Conservation (phyloP, 805 yeast species). For the Saccharomycopsis fibuligera region DNA sequence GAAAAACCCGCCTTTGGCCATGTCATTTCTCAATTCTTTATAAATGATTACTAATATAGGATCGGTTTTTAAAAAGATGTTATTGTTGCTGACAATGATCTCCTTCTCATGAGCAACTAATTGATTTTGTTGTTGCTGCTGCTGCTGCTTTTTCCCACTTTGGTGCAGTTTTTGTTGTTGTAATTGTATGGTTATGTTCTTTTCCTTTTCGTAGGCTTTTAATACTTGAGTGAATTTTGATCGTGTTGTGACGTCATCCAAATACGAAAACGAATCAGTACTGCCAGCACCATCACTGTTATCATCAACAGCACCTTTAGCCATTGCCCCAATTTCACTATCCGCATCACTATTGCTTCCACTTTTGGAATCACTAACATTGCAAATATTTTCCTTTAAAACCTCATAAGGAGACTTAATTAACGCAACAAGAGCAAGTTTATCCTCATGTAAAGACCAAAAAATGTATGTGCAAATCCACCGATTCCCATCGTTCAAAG, state of each 20-base stretch:
- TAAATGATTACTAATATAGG: conserved; percentile 73
- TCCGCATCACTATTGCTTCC: conserved; percentile 2
- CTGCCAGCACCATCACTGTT: neutral
- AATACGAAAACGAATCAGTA: too few relatives aligned
- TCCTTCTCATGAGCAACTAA: neutral
- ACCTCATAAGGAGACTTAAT: conserved; percentile 44
- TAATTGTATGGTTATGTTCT: neutral
- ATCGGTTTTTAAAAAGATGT: conserved; percentile 59
- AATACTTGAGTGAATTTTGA: neutral
- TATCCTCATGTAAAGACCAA: conserved; percentile 52
- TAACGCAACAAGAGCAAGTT: conserved; percentile 55
- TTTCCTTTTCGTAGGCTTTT: neutral
- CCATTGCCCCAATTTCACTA: conserved; percentile 1
- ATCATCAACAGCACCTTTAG: conserved; percentile 3
- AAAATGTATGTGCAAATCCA: conserved; percentile 81
- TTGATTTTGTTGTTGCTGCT: too few relatives aligned
- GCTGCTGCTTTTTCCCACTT: too few relatives aligned
- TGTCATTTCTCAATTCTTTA: conserved; percentile 49
- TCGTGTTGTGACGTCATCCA: neutral
- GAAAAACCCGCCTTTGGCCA: conserved; percentile 18
- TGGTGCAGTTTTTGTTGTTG: too few relatives aligned
- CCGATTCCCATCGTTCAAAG: conserved; percentile 57
- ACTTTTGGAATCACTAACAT: neutral
- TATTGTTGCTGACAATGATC: conserved; percentile 10
- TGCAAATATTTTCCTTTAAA: neutral